These are phyloP conservation scores for Esteya vermicola DNA, from an alignment of 2,329 filamentous ascomycete genomes.

Conservation along the genomic window DNA sequence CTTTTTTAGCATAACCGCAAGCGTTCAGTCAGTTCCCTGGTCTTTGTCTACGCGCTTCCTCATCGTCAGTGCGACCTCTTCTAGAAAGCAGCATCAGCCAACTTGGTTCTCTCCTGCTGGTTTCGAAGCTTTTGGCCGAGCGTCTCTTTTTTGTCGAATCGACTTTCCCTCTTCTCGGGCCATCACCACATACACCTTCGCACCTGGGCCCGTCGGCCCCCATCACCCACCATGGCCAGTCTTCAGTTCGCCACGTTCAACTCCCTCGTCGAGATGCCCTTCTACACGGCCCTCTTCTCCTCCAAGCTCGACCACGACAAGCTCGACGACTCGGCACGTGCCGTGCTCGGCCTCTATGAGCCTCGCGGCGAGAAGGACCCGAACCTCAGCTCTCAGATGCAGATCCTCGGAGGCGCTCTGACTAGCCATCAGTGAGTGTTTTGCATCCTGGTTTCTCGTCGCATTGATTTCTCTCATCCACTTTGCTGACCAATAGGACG, in stretches of 20 bases:
- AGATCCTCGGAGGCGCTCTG: constrained; percentile 76
- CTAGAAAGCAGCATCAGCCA: too few species aligned
- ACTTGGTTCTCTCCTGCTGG: too few species aligned
- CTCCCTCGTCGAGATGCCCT: constrained; percentile 88
- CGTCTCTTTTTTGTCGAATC: too few species aligned
- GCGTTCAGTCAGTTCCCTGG: too few species aligned
- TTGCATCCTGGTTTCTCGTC: background rate
- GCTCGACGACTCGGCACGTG: constrained; percentile 82
- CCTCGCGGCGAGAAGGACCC: constrained; percentile 57
- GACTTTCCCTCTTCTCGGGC: too few species aligned
- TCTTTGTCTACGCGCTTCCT: too few species aligned
- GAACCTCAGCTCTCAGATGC: constrained; percentile 72
- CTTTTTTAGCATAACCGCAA: too few species aligned
- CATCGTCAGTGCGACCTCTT: too few species aligned
- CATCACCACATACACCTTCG: too few species aligned
- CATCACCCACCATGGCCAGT: constrained; percentile 27
- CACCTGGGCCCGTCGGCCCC: too few species aligned
- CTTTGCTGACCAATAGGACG: constrained; percentile 26
- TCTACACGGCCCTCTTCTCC: constrained; percentile 83
- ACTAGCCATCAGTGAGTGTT: constrained; percentile 62
- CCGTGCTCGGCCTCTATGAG: constrained; percentile 79
- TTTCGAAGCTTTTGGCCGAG: too few species aligned
- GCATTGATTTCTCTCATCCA: background rate
- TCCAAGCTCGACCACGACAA: constrained; percentile 96
- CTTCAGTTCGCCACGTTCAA: constrained; percentile 74